Base-by-base conservation (phyloP, 2,329 filamentous ascomycete genomes). In the Epichloe sp. region DNA sequence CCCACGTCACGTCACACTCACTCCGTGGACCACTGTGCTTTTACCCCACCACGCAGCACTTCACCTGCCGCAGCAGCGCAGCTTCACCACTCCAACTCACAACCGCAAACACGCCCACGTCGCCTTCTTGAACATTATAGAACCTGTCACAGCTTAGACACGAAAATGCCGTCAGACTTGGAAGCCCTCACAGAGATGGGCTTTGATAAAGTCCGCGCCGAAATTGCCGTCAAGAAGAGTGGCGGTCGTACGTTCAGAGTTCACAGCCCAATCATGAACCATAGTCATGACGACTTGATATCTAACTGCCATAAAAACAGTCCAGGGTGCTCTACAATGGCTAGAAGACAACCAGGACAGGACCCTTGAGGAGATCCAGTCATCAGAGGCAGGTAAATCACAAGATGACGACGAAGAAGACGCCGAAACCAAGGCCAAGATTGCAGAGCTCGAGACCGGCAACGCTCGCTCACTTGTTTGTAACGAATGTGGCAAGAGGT, bases 401-500 rank as follows among this genome's bases (percentile, higher is more conserved):
- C 75, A 74, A 31, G 75, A 74, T 21, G 69, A 76, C 3, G 69
- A 72, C 3, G 74, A 79, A 8, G 75, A 74, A 1, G 74, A 56
- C 10, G 73, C 71, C 2, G 74, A 56, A 14, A 73, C 72, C 5
- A 70, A 72, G 45, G 73, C 76, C 36, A 74, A 85, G 59, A 78
- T 80, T 11, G 77, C 82, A 5, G 77, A 80, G n/a, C 72, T 90
- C 3, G 75, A 86, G 59, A 79, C 79, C 2, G 87, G 85, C 53
- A 80, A 84, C 60, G 73, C 79, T 51, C 79, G 82, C 62, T 95
- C 88, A 47, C 80, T 97, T 51, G 78, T 94, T 48, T 98, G 93
- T 77, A 93, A 95, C 57, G 91, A 96, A 52, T 98, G 93, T 64
- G 85, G 86, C 63, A 96, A 95, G 76, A 85, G 82, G 64, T 94